Evolutionary conservation across 2,329 filamentous ascomycete genomes (phyloP), one percentile per base, ranked within the genome.

Genomic region (Gaeumannomyces tritici): DNA sequence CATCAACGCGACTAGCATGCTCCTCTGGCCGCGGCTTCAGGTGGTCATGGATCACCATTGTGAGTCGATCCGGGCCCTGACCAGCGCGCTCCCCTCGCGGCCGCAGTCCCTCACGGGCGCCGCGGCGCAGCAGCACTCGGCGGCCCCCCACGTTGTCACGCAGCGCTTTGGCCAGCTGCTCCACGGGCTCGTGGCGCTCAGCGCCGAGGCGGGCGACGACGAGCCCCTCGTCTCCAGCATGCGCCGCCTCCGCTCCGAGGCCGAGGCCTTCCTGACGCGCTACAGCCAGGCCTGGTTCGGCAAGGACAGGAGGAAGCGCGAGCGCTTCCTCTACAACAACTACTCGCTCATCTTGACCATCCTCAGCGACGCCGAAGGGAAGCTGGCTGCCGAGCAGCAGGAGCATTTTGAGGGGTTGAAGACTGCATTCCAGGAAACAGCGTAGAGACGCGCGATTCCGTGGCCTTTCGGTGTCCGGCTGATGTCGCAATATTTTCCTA

Each of bases 81-180:
- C 73, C 64, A 86, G 73, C 73, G 78, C 70, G 63, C 82, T 79
- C 70, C 86, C 72, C 70, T 79, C 71, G 11, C 47, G 54, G 60
- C 61, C 12, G 18, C 61, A 51, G 18, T 61, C 63, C 26, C 60
- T 56, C 76, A 73, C 35, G 76, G 75, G 54, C 76, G 72, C 59
- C 72, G 74, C 80, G 1, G 82, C 87, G 27, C 77, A 81, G 63
- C 78, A 81, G 67, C 81, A 88, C 62, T 91, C 88, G 1, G 89
- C 89, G 0, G 95, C 95, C 1, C 95, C 95, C 0, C 95, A 98
- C 69, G 87, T 93, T 61, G 82, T 96, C 24, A 97, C 95, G 0
- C 95, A 99, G 73, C 86, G 92, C n/a, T 98, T 98, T 70, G 95
- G 91, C 0, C 93, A 97, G 75, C 86, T 99, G 60, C 76, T 96